Base-by-base conservation (phyloP, 1,284 basidiomycete species). In the Rugosomyces carneus region DNA sequence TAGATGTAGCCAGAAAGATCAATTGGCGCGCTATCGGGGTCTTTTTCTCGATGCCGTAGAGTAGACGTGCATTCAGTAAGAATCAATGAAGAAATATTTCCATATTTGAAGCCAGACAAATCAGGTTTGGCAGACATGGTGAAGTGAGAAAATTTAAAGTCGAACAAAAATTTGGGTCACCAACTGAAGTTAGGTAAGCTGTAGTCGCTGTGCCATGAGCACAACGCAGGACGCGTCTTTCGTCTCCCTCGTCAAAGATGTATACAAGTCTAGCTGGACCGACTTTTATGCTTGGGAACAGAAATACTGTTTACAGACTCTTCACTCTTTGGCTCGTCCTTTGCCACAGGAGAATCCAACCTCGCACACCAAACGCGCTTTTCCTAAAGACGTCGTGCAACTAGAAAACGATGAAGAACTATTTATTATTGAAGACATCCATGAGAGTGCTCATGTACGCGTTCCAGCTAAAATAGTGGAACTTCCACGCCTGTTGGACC, bases 11-110 rank as follows among this genome's bases (percentile, higher is more conserved):
- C 80, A 52, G 89, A 90, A 54, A 87, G 68, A 64, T 92, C 85
- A 45, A 95, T 96, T 13, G 93, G 90, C 31, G 93, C 91, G 51
- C 95, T 95, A 69, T 95, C 93, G 11, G 95, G 93, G 66, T 99
- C 96, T 67, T 87, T 87, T 75, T 91, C 88, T 52, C 90, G 76
- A 47, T 90, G 78, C 21, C 86, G 86, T 40, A 89, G 68, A 3
- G 73, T 77, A 49, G 84, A 84, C 46, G 82, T 74, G 69, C 88
- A 84, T 29, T 90, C 87, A 19, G 88, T 89, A 57, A 93, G 73
- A 36, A 93, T 90, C 36, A 93, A 76, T 37, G 88, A 92, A 23
- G 88, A 89, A 58, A 93, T 92, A 52, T 87, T 87, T 37, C 85
- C 83, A 74, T 94, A 93, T 70, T 90, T 92, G 79, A 92, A 94